These are phyloP conservation scores for Singerocomus inundabilis DNA, from an alignment of 1,284 basidiomycete species.

Conservation along the genomic window DNA sequence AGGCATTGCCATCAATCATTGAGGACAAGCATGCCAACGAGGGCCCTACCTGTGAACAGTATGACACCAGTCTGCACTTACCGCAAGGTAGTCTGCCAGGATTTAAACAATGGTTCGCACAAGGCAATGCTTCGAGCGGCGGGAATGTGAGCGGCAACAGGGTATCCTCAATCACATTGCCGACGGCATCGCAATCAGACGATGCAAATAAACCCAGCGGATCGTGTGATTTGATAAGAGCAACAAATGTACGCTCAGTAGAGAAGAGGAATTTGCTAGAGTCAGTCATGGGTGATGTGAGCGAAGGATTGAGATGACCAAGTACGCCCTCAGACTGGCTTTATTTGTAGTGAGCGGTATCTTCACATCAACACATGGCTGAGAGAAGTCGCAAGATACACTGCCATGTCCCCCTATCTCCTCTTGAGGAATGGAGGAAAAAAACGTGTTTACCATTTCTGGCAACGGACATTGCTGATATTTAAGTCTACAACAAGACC, in stretches of 20 bases:
- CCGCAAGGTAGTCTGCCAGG: conserved; percentile 30
- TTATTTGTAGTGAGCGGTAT: not conserved
- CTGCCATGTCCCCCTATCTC: not conserved
- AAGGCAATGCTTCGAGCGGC: conserved; percentile 22
- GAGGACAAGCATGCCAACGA: not conserved
- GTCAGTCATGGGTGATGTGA: conserved; percentile 9
- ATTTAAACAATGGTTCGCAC: conserved; percentile 28
- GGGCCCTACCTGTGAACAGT: conserved; percentile 37
- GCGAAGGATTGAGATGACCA: not conserved
- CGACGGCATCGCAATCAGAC: conserved; percentile 23
- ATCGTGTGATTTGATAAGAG: conserved; percentile 21
- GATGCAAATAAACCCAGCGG: conserved; percentile 15
- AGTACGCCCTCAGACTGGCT: not conserved
- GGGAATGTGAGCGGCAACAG: conserved; percentile 13
- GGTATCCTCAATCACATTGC: conserved; percentile 14
- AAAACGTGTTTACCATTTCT: conserved; percentile 15
- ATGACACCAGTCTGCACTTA: conserved; percentile 38
- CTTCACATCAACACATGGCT: not conserved
- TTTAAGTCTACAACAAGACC: not conserved
- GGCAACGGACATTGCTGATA: not conserved
- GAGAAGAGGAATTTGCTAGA: not conserved
- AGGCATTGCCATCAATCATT: not conserved
- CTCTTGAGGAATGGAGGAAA: not conserved
- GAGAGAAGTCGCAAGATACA: not conserved
- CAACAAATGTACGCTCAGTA: conserved; percentile 6